phyloP scores from a whole-genome alignment of 2,329 filamentous ascomycete species.

The Aspergillus puulaauensis region DNA sequence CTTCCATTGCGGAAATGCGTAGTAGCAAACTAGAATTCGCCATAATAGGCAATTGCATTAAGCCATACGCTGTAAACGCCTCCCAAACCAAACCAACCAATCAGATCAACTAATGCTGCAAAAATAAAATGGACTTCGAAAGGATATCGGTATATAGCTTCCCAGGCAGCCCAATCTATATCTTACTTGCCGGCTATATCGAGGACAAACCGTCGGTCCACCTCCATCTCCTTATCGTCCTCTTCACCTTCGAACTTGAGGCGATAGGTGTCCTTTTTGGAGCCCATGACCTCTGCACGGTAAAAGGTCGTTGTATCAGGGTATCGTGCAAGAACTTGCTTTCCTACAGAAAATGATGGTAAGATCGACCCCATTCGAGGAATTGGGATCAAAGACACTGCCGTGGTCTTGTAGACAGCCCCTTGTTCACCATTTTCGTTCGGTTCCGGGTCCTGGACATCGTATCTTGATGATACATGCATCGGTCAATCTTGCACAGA shows the following conservation, averaged over 20 bases:
- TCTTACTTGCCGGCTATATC: slow-evolving; percentile 60
- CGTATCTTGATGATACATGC: slow-evolving; percentile 55
- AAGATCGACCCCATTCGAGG: slow-evolving; percentile 60
- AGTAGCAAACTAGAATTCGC: background rate
- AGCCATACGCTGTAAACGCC: background rate
- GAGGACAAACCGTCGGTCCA: slow-evolving; percentile 73
- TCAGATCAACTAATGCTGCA: background rate
- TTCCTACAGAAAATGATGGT: slow-evolving; percentile 63
- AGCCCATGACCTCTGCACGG: slow-evolving; percentile 75
- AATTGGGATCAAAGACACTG: slow-evolving; percentile 75
- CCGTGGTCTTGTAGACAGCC: slow-evolving; percentile 65
- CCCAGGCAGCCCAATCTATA: background rate
- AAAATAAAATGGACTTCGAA: background rate
- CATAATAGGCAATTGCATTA: background rate
- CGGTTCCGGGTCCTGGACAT: slow-evolving; percentile 76
- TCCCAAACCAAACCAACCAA: background rate
- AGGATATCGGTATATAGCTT: slow-evolving; percentile 2
- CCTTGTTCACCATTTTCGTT: slow-evolving; percentile 66
- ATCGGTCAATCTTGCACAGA: slow-evolving; percentile 15
- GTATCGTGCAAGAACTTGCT: slow-evolving; percentile 74
- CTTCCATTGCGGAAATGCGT: slow-evolving; percentile 4
- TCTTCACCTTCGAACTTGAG: slow-evolving; percentile 80
- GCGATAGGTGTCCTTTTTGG: slow-evolving; percentile 52
- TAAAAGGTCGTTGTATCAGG: slow-evolving; percentile 85
- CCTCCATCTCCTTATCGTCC: slow-evolving; percentile 69